Evolutionary conservation across 2,329 filamentous ascomycete genomes (phyloP).

Genomic region (Venturia effusa): DNA sequence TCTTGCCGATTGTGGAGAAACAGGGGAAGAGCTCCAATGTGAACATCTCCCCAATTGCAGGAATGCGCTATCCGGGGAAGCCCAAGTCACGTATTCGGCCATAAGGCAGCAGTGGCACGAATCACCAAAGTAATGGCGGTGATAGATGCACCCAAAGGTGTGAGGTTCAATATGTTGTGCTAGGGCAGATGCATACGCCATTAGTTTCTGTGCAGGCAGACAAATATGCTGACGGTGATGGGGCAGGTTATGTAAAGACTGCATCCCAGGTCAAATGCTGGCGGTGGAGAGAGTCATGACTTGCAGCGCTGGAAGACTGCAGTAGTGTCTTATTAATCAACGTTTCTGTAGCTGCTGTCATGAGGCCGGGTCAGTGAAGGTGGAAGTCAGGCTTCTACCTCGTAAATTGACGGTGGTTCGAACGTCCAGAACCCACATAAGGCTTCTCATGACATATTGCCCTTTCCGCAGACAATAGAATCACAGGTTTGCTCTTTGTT

Average conservation of each 20-base stretch:
- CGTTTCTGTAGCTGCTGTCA: not conserved
- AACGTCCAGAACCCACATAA: not conserved
- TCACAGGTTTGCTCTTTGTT: no score
- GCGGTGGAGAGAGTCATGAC: conserved; percentile 23
- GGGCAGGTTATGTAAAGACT: conserved; percentile 9
- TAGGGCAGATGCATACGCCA: conserved; percentile 19
- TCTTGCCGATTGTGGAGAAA: conserved; percentile 20
- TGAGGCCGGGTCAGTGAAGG: not conserved
- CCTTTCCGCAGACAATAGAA: no score
- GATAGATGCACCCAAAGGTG: conserved; percentile 25
- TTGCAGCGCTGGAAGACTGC: conserved; percentile 15
- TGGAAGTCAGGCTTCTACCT: not conserved
- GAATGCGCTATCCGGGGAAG: conserved; percentile 40
- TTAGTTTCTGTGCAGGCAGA: conserved; percentile 14
- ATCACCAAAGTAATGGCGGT: conserved; percentile 20
- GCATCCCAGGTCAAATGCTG: conserved; percentile 19
- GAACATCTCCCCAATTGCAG: conserved; percentile 20
- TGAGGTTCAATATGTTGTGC: conserved; percentile 19
- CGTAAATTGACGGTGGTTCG: not conserved
- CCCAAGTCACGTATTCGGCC: conserved; percentile 41
- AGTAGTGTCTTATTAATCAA: not conserved
- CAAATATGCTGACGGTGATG: conserved; percentile 12
- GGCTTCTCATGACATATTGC: not conserved
- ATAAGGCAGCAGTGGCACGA: conserved; percentile 18
- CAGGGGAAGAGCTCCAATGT: conserved; percentile 17